Percentiles rank a stretch among this genome's conserved stretches.
Evolutionary conservation across 805 yeast genomes (phyloP).

Genomic region (Starmerella stigmatis): DNA sequence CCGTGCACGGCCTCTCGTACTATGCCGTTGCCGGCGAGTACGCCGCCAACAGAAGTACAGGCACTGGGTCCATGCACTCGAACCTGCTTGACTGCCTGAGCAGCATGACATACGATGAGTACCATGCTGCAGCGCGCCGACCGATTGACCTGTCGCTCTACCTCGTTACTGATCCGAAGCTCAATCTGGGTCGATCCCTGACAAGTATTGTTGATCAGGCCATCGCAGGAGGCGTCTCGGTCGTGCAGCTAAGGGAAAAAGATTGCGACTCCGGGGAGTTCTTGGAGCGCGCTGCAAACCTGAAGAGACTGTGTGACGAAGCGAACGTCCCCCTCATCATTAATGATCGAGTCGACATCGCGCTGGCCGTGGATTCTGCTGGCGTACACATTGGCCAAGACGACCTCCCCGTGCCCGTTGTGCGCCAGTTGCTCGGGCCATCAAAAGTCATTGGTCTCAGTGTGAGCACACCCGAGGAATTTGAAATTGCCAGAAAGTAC

Average conservation of each 20-base stretch:
- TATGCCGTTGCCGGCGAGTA: constrained; percentile 24
- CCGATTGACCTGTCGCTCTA: constrained; percentile 20
- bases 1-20: constrained; percentile 15
- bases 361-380: constrained; percentile 79
- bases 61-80: constrained; percentile 23
- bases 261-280: constrained; percentile 56
- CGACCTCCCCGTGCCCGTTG: constrained; percentile 57
- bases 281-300: constrained; percentile 46
- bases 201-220: constrained; percentile 34
- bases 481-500: constrained; percentile 28
- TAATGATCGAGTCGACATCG: constrained; percentile 81
- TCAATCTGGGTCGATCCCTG: constrained; percentile 12
- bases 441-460: constrained; percentile 72
- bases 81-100: constrained; percentile 19
- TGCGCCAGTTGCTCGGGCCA: constrained; percentile 56
- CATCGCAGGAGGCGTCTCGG: constrained; percentile 60
- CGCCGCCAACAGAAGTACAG: constrained; percentile 16
- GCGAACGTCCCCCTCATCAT: constrained; percentile 66
- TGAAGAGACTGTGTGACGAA: constrained; percentile 51
- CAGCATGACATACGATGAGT: constrained; percentile 16
- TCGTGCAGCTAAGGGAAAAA: constrained; percentile 80
- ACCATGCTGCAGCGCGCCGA: constrained; percentile 14
- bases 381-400: constrained; percentile 92
- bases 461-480: constrained; percentile 49
- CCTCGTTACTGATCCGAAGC: constrained; percentile 22